These are phyloP conservation scores for Penicillium parvum DNA, from an alignment of 495 filamentous ascomycete genomes.

Conservation along the genomic window DNA sequence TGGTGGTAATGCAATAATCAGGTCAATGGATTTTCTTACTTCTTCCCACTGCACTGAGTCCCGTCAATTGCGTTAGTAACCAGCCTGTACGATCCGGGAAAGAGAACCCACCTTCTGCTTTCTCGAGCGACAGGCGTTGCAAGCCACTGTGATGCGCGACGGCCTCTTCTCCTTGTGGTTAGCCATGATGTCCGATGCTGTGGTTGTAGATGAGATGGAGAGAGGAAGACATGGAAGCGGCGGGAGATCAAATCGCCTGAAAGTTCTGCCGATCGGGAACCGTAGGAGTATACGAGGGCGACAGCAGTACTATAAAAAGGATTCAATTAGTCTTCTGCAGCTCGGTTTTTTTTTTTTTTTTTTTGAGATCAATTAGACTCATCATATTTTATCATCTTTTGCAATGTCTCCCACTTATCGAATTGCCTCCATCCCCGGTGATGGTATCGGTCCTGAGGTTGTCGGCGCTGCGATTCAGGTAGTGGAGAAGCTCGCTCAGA, in stretches of 20 bases:
- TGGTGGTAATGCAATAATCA: no score
- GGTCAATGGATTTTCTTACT: constrained; percentile 14
- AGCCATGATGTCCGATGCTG: not conserved
- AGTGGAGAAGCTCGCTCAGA: constrained; percentile 28
- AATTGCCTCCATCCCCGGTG: constrained; percentile 41
- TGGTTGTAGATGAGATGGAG: not conserved
- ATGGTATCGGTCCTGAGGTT: constrained; percentile 43
- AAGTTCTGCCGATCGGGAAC: constrained; percentile 22
- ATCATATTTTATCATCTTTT: no score
- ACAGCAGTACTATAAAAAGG: no score
- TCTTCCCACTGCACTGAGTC: constrained; percentile 35
- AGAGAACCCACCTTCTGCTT: constrained; percentile 34
- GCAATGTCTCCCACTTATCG: constrained; percentile 16
- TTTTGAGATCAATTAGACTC: not conserved
- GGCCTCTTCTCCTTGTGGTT: constrained; percentile 17
- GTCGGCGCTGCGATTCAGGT: constrained; percentile 34
- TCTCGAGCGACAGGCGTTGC: constrained; percentile 34
- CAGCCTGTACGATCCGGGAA: not conserved
- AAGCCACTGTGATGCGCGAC: constrained; percentile 34
- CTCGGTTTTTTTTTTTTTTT: no score
- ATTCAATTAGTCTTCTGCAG: no score
- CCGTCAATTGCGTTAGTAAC: not conserved
- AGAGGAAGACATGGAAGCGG: not conserved
- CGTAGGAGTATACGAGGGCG: no score
- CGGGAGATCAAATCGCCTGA: constrained; percentile 19